A percentile compares a stretch with the other conserved stretches of the same genome.
These are phyloP conservation scores for Vaccinium darrowii DNA, from an alignment of 148 eudicot genomes.

Conservation along the genomic window DNA sequence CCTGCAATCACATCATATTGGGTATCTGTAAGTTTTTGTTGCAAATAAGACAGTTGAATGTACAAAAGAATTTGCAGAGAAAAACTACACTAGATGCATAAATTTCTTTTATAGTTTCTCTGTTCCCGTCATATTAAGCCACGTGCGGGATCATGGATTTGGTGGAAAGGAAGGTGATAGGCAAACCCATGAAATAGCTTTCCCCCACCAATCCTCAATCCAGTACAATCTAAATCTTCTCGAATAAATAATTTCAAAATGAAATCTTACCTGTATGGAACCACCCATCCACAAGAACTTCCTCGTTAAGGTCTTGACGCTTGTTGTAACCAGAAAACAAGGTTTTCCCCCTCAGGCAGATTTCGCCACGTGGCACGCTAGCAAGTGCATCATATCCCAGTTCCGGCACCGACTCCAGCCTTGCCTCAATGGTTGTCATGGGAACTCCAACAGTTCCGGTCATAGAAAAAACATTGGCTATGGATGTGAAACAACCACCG, in stretches of 20 bases:
- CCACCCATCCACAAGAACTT: constrained; percentile 84
- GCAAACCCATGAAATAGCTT: neutral
- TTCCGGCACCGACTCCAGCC: constrained; percentile 94
- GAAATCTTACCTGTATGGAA: constrained; percentile 80
- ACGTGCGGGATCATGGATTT: neutral
- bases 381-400: constrained; percentile 88
- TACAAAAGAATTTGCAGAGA: neutral
- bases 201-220: neutral
- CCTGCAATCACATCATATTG: constrained; percentile 40
- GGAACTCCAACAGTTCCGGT: constrained; percentile 89
- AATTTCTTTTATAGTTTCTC: neutral
- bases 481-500: constrained; percentile 78
- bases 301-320: constrained; percentile 66
- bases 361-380: constrained; percentile 80
- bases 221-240: neutral
- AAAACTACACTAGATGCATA: neutral
- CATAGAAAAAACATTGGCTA: constrained; percentile 76
- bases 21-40: neutral
- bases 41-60: neutral
- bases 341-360: constrained; percentile 82
- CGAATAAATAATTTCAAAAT: neutral
- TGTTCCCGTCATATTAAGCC: neutral
- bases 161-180: neutral
- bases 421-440: constrained; percentile 77
- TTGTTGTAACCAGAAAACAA: constrained; percentile 95